phyloP scores from a whole-genome alignment of 2,329 filamentous ascomycete species.

The Sporothrix globosa region DNA sequence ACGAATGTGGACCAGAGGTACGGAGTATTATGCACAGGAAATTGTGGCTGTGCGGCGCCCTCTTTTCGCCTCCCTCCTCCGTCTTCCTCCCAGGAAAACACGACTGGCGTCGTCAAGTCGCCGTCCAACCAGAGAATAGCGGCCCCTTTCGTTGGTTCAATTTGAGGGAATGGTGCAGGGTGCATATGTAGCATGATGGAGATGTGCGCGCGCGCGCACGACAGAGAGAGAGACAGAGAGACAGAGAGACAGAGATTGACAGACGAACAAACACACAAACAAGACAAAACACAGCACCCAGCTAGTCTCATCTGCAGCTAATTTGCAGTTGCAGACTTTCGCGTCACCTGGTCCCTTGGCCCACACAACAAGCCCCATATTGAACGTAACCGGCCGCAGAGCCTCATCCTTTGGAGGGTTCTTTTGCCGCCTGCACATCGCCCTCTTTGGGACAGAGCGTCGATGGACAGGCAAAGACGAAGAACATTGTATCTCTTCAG shows the following conservation, averaged over 20 bases:
- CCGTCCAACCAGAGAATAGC: constrained; percentile 5
- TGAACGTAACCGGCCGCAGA: background rate
- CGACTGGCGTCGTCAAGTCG: background rate
- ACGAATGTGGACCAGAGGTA: background rate
- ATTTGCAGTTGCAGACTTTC: background rate
- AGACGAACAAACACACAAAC: background rate
- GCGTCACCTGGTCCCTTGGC: background rate
- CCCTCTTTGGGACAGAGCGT: background rate
- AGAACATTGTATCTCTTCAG: too few species aligned
- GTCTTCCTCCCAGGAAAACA: background rate
- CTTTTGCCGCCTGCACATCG: background rate
- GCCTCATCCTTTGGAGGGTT: background rate
- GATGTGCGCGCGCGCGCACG: background rate
- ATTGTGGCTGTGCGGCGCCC: constrained; percentile 10
- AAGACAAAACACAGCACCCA: background rate
- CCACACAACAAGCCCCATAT: background rate
- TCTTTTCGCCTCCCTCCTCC: background rate
- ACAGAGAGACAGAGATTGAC: too few species aligned
- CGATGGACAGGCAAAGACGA: too few species aligned
- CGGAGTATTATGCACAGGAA: background rate
- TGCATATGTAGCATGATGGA: constrained; percentile 15
- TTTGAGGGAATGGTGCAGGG: background rate
- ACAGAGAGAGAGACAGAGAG: background rate
- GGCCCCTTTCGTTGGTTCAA: background rate
- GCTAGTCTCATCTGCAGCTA: constrained; percentile 11